A percentile compares a stretch with the other conserved stretches of the same genome.
These are phyloP conservation scores for Silene coronaria DNA, from an alignment of 179 eudicot species.

Conservation along the genomic window DNA sequence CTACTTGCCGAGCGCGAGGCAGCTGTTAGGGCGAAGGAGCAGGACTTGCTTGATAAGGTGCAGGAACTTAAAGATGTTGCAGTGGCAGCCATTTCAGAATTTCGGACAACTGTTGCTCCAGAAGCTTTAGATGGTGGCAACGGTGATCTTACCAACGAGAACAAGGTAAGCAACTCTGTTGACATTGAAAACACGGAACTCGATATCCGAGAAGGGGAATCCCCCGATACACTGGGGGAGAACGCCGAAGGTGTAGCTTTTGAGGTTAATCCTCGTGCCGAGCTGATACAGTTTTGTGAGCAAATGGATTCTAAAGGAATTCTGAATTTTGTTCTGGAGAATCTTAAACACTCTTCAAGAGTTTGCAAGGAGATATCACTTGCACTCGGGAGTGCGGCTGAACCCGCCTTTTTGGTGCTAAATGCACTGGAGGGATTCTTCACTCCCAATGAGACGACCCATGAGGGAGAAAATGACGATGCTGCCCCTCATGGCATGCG, in stretches of 20 bases:
- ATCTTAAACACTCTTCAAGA: slow-evolving; percentile 33
- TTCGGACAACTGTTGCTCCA: slow-evolving; percentile 29
- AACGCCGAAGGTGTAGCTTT: slow-evolving; percentile 34
- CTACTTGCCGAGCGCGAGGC: slow-evolving; percentile 45
- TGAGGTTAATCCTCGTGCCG: slow-evolving; percentile 49
- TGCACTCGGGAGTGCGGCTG: slow-evolving; percentile 50
- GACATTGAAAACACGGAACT: slow-evolving; percentile 37
- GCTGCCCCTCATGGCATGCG: slow-evolving; percentile 42
- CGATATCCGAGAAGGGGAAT: slow-evolving; percentile 34
- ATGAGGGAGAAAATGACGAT: slow-evolving; percentile 30
- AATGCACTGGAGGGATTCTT: slow-evolving; percentile 55
- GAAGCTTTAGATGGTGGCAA: slow-evolving; percentile 20
- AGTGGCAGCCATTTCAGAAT: slow-evolving; percentile 46
- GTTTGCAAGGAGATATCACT: slow-evolving; percentile 39
- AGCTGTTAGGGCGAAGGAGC: slow-evolving; percentile 50
- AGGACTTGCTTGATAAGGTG: slow-evolving; percentile 43
- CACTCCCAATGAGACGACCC: slow-evolving; percentile 36
- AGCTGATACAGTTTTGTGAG: slow-evolving; percentile 55
- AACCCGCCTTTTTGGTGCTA: slow-evolving; percentile 56
- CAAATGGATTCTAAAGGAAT: slow-evolving; percentile 66
- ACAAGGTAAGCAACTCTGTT: slow-evolving; percentile 48
- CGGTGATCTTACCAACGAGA: slow-evolving; percentile 25
- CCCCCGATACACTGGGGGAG: slow-evolving; percentile 34
- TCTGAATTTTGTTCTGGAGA: slow-evolving; percentile 42
- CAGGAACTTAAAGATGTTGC: slow-evolving; percentile 70